A percentile compares a stretch with the other conserved stretches of the same genome.
Evolutionary conservation across 805 yeast species (phyloP).

Genomic region (Hanseniaspora thailandica): DNA sequence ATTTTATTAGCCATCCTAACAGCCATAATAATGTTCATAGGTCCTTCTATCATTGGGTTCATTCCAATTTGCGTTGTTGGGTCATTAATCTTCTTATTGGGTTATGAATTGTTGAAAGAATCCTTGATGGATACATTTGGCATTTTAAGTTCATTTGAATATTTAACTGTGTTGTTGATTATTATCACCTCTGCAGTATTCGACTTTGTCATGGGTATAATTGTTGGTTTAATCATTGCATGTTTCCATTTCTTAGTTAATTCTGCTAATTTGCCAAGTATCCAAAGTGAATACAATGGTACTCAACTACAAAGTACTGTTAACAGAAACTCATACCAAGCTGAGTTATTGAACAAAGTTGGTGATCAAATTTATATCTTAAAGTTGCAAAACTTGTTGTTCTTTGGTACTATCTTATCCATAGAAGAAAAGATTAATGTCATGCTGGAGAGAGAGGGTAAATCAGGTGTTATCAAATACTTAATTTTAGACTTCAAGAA

Average conservation of each 20-base stretch:
- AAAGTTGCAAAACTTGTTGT: conserved; percentile 76
- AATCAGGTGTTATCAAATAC: conserved; percentile 53
- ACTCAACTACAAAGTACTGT: conserved; percentile 85
- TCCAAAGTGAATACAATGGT: conserved; percentile 75
- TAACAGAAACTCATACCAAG: conserved; percentile 78
- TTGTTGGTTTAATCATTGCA: conserved; percentile 82
- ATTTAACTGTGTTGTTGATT: conserved; percentile 68
- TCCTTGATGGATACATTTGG: conserved; percentile 78
- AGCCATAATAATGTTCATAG: conserved; percentile 64
- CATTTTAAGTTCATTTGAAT: conserved; percentile 62
- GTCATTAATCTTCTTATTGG: conserved; percentile 75
- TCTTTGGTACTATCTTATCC: conserved; percentile 91
- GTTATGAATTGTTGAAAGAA: conserved; percentile 80
- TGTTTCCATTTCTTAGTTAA: conserved; percentile 92
- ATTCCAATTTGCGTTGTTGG: conserved; percentile 97
- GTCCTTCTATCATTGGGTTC: conserved; percentile 84
- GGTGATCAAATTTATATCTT: conserved; percentile 84
- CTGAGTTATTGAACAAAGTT: conserved; percentile 68
- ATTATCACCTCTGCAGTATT: conserved; percentile 91
- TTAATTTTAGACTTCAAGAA: conserved; percentile 74
- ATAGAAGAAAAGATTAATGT: conserved; percentile 65
- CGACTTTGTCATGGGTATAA: conserved; percentile 87
- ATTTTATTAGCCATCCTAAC: conserved; percentile 79
- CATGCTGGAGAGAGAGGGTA: conserved; percentile 44
- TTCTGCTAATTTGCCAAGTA: conserved; percentile 73